A percentile compares a stretch with the other conserved stretches of the same genome.
These are phyloP conservation scores for Acacia crassicarpa DNA, from an alignment of 306 rosid genomes.

Conservation along the genomic window DNA sequence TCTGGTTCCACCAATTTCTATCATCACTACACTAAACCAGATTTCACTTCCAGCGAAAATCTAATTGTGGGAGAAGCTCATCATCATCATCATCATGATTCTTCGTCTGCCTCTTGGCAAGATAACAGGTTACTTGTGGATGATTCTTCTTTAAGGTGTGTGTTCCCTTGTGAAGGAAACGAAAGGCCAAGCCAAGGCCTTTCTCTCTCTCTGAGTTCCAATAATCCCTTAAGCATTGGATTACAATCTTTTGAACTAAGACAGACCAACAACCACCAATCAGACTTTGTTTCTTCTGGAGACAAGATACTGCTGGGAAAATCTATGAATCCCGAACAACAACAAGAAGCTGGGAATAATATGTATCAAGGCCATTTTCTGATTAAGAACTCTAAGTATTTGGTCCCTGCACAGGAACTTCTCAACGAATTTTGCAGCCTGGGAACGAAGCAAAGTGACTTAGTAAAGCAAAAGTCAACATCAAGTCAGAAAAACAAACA, in stretches of 20 bases:
- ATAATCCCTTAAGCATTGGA: conserved; percentile 61
- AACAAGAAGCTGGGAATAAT: neutral
- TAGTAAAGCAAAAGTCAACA: conserved; percentile 41
- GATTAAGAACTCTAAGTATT: conserved; percentile 51
- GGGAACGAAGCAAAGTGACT: conserved; percentile 45
- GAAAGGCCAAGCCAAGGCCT: conserved; percentile 96
- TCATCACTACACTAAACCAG: conserved; percentile 34
- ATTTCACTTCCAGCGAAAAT: conserved; percentile 43
- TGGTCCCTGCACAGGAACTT: conserved; percentile 61
- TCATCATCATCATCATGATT: conserved; percentile 19
- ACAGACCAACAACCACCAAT: conserved; percentile 30
- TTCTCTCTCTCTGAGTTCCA: conserved; percentile 65
- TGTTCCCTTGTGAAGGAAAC: conserved; percentile 76
- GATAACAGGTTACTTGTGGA: conserved; percentile 47
- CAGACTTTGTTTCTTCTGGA: conserved; percentile 27
- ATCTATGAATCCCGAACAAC: conserved; percentile 2
- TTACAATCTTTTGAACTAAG: conserved; percentile 68
- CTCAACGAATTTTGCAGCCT: conserved; percentile 77
- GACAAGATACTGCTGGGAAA: conserved; percentile 35
- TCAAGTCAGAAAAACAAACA: conserved; percentile 41
- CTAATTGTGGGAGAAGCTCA: conserved; percentile 35
- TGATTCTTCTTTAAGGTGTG: conserved; percentile 70
- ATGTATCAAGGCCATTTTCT: conserved; percentile 43
- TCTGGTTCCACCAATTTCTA: conserved; percentile 34
- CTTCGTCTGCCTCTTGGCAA: conserved; percentile 40